Base-by-base conservation (phyloP, 352 stramenopile genomes). In the Pythium scleroteichum region DNA sequence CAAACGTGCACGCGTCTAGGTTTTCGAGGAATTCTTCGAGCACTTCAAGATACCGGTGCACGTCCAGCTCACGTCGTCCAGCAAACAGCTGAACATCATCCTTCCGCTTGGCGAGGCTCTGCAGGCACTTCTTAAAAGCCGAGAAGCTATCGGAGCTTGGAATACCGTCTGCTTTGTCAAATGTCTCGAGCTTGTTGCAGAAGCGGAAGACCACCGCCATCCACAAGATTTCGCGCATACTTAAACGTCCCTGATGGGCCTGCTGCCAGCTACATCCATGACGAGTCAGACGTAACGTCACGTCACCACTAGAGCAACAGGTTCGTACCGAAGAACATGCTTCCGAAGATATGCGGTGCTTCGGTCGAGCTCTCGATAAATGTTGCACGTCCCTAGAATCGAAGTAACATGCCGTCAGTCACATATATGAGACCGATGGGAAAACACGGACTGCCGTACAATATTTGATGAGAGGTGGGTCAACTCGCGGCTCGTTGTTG, bases 101-200 rank as follows among this genome's bases (percentile, higher is more conserved):
- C 12, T 60, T 76, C 46, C 81, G 79, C 69, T 92, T 92, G 49
- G 76, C 49, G 47, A 88, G 40, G 20, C 68, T 68, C 32, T 73
- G 56, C 48, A 90, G 48, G 38, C 80, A 75, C 64, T 90, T 93
- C 62, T 78, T 82, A 62, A 94, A 94, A 2, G 58, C 32, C 20
- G 61, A 50, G 27, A 91, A 91, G 16, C 73, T 64, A 48, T 94
- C 82, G 2, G 84, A 90, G 54, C 72, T 86, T 27, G 84, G 84
- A 41, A 92, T 91, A 20, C 82, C 84, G 53, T 90, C 82, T 3
- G 87, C 69, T 52, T 86, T 83, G 59, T 94, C 64, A 66, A 94
- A 91, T 13, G 78, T 94, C 68, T 94, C 80, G 22, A 94, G 71
- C 68, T 85, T 82, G 66, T 92, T 92, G 68, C 84, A 92, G 62